These are phyloP conservation scores for Podila horticola DNA, from an alignment of 192 early-diverging fungal genomes.

Conservation along the genomic window DNA sequence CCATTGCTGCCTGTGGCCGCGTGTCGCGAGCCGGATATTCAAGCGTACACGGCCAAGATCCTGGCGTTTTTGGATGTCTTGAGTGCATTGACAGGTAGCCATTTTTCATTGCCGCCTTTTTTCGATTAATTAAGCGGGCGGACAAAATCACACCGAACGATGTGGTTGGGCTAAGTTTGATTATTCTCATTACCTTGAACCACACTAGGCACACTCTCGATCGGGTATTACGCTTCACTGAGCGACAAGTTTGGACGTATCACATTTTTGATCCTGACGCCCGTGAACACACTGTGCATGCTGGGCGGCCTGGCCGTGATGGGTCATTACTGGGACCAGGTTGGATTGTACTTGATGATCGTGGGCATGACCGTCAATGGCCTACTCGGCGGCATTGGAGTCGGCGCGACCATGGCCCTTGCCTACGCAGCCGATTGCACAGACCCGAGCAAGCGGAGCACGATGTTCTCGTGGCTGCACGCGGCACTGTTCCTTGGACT, in stretches of 20 bases:
- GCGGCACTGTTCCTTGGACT: slow-evolving; percentile 32
- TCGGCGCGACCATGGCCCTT: slow-evolving; percentile 19
- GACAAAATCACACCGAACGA: no score
- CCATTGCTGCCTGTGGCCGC: background rate
- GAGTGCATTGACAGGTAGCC: slow-evolving; percentile 25
- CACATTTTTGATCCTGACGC: slow-evolving; percentile 16
- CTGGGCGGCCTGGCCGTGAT: slow-evolving; percentile 8
- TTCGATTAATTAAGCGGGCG: no score
- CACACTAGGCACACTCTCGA: slow-evolving; percentile 14
- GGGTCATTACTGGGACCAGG: slow-evolving; percentile 37
- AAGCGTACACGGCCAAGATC: slow-evolving; percentile 27
- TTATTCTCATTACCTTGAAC: no score
- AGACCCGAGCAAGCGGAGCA: slow-evolving; percentile 12
- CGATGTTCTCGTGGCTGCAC: slow-evolving; percentile 27
- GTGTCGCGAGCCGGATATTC: slow-evolving; percentile 23
- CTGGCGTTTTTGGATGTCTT: slow-evolving; percentile 23
- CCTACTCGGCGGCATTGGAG: slow-evolving; percentile 16
- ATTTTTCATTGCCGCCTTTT: no score
- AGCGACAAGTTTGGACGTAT: slow-evolving; percentile 39
- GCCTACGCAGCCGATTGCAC: slow-evolving; percentile 49
- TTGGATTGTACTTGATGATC: slow-evolving; percentile 25
- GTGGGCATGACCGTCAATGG: background rate
- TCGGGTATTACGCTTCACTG: slow-evolving; percentile 39
- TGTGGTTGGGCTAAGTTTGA: no score
- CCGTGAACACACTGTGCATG: slow-evolving; percentile 1